phyloP scores from a whole-genome alignment of 2,329 filamentous ascomycete species.

The Claviceps monticola region DNA sequence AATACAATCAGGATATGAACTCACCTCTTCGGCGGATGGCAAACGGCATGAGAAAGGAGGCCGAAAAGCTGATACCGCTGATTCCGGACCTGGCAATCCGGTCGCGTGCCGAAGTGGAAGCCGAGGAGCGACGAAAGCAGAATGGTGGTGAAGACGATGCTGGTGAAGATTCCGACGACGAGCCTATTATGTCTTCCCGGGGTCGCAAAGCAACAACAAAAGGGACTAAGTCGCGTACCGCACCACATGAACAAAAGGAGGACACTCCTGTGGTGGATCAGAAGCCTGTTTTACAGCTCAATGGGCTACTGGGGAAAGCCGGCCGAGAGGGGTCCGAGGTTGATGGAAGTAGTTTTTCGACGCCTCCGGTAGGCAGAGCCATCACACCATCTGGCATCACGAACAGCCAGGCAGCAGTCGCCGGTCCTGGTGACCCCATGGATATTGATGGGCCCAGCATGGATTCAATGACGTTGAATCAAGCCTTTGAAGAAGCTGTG shows the following conservation, averaged over 20 bases:
- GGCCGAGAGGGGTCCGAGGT: slow-evolving; percentile 64
- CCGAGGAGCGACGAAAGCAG: slow-evolving; percentile 71
- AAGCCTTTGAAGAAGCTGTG: slow-evolving; percentile 49
- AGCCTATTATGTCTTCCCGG: slow-evolving; percentile 94
- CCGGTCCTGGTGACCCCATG: slow-evolving; percentile 70
- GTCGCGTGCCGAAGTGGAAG: slow-evolving; percentile 87
- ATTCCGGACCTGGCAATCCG: slow-evolving; percentile 88
- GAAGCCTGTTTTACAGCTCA: slow-evolving; percentile 58
- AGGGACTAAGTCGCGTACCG: slow-evolving; percentile 63
- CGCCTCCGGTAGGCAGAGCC: slow-evolving; percentile 62
- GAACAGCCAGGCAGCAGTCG: slow-evolving; percentile 51
- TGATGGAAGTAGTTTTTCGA: slow-evolving; percentile 73
- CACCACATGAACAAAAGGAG: slow-evolving; percentile 59
- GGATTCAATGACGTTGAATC: slow-evolving; percentile 48
- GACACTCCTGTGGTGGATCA: slow-evolving; percentile 63
- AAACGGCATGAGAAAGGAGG: slow-evolving; percentile 92
- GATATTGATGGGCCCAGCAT: slow-evolving; percentile 71
- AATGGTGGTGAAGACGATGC: slow-evolving; percentile 72
- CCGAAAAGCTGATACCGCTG: slow-evolving; percentile 86
- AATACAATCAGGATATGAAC: slow-evolving; percentile 82
- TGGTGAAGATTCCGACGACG: slow-evolving; percentile 87
- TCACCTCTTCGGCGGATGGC: slow-evolving; percentile 87
- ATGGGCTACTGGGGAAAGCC: slow-evolving; percentile 44
- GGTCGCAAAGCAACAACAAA: slow-evolving; percentile 73
- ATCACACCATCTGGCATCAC: slow-evolving; percentile 56